Evolutionary conservation across 495 filamentous ascomycete species (phyloP), one percentile per base, ranked within the genome.

Genomic region (Talaromyces thailandensis): DNA sequence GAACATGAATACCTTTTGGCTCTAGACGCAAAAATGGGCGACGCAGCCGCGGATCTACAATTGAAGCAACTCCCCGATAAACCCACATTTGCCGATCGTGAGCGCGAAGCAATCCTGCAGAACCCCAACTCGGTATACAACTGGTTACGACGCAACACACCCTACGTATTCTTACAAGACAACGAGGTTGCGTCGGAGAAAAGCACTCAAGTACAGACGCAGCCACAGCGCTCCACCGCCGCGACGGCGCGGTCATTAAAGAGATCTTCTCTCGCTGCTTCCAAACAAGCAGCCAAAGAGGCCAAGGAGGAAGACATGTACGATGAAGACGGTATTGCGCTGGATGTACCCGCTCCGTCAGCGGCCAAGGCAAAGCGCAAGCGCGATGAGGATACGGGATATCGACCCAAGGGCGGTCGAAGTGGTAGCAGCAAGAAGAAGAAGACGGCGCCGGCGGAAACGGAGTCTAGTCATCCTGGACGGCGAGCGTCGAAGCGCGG

Each of bases 111-210:
- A 43, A 79, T 82, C 18, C 73, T 91, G 4, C 83, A 84, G 29
- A 97, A 96, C 67, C 91, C 89, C 0, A 86, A 89, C 40, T 91
- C 88, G 26, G 90, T 95, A 2, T 91, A 92, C 76, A 94, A 93
- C 71, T 97, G 93, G 93, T 77, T 97, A 24, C 84, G 90, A 35
- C 84, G 86, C 62, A 84, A 95, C 68, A 88, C 91, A 61, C 92
- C 92, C 0, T 84, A 92, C 62, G 87, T 88, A 23, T 94, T 93
- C 75, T 75, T 95, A 0, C 89, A 93, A 69, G 90, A 93, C 66
- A 87, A 86, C 59, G 91, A 93, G 69, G 73, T 75, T 32, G 76
- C 73, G 24, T 84, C 84, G 8, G 86, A 87, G 62, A 87, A 87
- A 66, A 28, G 53, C 14, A 24, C 74, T 64, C 56, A 74, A 69